These are phyloP conservation scores for Vitis rupestris DNA, from an alignment of 164 flowering plant genomes.

Conservation along the genomic window DNA sequence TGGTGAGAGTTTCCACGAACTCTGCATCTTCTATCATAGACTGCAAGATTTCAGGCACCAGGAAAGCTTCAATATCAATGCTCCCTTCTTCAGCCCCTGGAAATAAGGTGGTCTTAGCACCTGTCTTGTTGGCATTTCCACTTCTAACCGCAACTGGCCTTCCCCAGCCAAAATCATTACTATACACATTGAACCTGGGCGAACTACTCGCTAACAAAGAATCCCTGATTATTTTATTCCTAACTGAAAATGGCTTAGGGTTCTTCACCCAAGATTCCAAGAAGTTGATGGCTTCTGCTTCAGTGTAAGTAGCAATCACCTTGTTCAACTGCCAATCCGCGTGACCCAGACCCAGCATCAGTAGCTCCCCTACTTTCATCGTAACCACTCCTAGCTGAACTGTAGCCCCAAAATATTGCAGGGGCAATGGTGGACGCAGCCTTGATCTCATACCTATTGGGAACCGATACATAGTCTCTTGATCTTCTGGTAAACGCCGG, in stretches of 20 bases:
- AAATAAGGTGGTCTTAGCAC: conserved; percentile 6
- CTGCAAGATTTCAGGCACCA: background rate
- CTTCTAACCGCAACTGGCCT: conserved; percentile 13
- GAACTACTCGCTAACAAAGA: conserved; percentile 2
- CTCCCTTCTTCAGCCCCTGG: conserved; percentile 12
- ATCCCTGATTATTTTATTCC: background rate
- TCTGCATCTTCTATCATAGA: conserved; percentile 5
- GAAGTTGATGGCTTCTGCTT: background rate
- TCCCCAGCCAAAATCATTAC: conserved; percentile 17
- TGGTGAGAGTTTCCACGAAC: conserved; percentile 7
- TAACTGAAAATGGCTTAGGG: background rate
- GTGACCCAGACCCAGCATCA: conserved; percentile 14
- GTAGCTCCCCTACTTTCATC: conserved; percentile 26
- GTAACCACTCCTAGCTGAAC: background rate
- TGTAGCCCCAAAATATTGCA: conserved; percentile 38
- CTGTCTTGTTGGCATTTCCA: conserved; percentile 4
- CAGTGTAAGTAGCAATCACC: conserved; percentile 8
- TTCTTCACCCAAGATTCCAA: conserved; percentile 16
- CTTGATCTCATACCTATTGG: conserved; percentile 19
- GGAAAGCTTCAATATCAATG: conserved; percentile 12
- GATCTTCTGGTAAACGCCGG: background rate
- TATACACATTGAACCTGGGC: conserved; percentile 8
- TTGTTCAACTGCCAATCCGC: conserved; percentile 33
- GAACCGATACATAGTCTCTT: conserved; percentile 7
- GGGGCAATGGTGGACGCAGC: conserved; percentile 30